These are phyloP conservation scores for Hemisphaericaspora subhashii DNA, from an alignment of 1,139 yeast genomes.

Conservation along the genomic window DNA sequence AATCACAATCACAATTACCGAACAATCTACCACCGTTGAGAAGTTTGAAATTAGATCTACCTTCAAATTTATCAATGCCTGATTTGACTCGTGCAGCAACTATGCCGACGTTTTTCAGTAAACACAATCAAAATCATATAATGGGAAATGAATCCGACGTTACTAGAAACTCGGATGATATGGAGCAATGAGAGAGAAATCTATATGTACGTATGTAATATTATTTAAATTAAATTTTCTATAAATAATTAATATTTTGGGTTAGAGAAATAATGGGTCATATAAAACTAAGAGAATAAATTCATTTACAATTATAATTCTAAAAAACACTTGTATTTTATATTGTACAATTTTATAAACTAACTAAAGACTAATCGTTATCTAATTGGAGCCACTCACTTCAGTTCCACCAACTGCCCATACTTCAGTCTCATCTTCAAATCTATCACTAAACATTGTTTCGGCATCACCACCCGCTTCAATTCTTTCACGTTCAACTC, in stretches of 20 bases:
- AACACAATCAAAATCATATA: constrained; percentile 8
- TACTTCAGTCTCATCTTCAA: constrained; percentile 82
- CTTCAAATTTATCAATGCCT: constrained; percentile 34
- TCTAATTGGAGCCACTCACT: constrained; percentile 2
- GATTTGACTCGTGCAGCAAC: constrained; percentile 4
- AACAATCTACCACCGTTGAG: constrained; percentile 46
- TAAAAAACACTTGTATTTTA: too few relatives aligned
- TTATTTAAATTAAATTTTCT: background rate
- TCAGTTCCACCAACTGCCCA: constrained; percentile 85
- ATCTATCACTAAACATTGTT: constrained; percentile 77
- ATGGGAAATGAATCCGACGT: constrained; percentile 6
- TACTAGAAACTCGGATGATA: background rate
- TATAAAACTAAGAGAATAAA: background rate
- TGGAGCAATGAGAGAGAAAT: constrained; percentile 5
- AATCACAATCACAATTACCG: constrained; percentile 23
- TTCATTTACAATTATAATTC: background rate
- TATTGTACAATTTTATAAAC: too few relatives aligned
- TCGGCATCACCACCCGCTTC: constrained; percentile 92
- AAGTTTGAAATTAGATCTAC: constrained; percentile 51
- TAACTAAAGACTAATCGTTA: too few relatives aligned
- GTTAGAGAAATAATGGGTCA: background rate
- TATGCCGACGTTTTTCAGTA: constrained; percentile 6
- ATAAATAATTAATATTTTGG: background rate
- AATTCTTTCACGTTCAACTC: constrained; percentile 81
- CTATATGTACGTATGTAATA: background rate